Base-by-base conservation (phyloP, 1,139 yeast genomes). In the Yueomyces sp. region DNA sequence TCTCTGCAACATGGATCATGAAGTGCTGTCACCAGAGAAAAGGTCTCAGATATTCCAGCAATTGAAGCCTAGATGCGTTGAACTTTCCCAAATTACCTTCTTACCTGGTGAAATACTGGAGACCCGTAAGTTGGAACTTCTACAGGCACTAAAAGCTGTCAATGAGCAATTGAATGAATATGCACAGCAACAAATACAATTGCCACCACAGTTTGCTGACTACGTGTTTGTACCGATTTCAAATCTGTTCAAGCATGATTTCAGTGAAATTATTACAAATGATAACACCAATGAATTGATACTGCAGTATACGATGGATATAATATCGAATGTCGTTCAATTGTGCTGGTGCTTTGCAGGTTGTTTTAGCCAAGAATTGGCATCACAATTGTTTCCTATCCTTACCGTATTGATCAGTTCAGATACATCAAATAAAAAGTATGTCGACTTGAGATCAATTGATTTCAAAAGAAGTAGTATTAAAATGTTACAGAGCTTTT, bases 141-240 rank as follows among this genome's bases (percentile, higher is more conserved):
- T 63, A 1, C 50, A 56, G 4, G 59, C 69, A 1, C 50, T 73
- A 31, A 55, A 53, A 37, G 57, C 54, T 2, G 48, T 70, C 6
- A 60, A 64, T 36, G 36, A 37, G 0, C 46, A 49, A 25, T 48
- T 70, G 29, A 42, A 43, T 4, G 39, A 47, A 9, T 39, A 49
- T 7, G 19, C 19, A 19, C 19, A 19, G 19, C 42, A 46, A 4
- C 44, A 46, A 11, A 50, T 33, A 9, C 6, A 5, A 33, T 41
- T 67, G 3, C 63, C 75, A 0, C 51, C 65, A 0, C 65, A 64
- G 33, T 55, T 78, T 26, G 83, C 81, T 0, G 84, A 79, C 50
- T 78, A 78, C 48, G 66, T 79, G 2, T 78, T 77, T 55, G 71
- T 76, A 29, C 86, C 87, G 0, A 50, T 80, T 1, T 69, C 77